These are phyloP conservation scores for Xerocomellus amylosporus DNA, from an alignment of 768 basidiomycete genomes.

Conservation along the genomic window DNA sequence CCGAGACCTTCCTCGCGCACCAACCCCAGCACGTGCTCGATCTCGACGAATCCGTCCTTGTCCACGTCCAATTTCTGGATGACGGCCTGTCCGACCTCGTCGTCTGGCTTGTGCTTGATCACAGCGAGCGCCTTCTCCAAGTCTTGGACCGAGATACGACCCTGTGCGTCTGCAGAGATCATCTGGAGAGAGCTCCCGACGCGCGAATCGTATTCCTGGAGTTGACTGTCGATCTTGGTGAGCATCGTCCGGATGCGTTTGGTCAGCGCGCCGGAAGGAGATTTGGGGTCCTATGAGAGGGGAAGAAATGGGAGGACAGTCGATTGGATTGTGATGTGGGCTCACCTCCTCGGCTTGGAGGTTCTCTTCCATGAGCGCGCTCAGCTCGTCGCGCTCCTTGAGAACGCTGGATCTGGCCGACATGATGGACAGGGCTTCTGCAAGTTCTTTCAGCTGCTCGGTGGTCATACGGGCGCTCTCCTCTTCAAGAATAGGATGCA, in stretches of 20 bases:
- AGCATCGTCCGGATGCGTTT: slow-evolving; percentile 96
- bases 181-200: slow-evolving; percentile 83
- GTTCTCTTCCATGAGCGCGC: slow-evolving; percentile 92
- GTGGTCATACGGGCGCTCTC: slow-evolving; percentile 94
- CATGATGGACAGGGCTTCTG: slow-evolving; percentile 84
- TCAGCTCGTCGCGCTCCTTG: slow-evolving; percentile 92
- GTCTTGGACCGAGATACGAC: slow-evolving; percentile 85
- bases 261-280: slow-evolving; percentile 82
- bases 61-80: slow-evolving; percentile 94
- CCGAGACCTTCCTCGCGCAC: slow-evolving; percentile 86
- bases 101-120: slow-evolving; percentile 90
- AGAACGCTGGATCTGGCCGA: slow-evolving; percentile 93
- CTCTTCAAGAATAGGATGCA: slow-evolving; percentile 56
- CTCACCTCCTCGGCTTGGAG: slow-evolving; percentile 79
- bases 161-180: slow-evolving; percentile 82
- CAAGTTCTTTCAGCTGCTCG: slow-evolving; percentile 92
- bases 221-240: slow-evolving; percentile 89
- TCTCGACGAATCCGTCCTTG: slow-evolving; percentile 91
- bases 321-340: neutral
- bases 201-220: slow-evolving; percentile 87
- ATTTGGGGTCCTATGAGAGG: slow-evolving; percentile 62
- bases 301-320: neutral
- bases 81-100: slow-evolving; percentile 82
- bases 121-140: slow-evolving; percentile 87
- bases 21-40: slow-evolving; percentile 89